These are phyloP conservation scores for Fusarium brevicatenulatum DNA, from an alignment of 2,329 filamentous ascomycete species.

Conservation along the genomic window DNA sequence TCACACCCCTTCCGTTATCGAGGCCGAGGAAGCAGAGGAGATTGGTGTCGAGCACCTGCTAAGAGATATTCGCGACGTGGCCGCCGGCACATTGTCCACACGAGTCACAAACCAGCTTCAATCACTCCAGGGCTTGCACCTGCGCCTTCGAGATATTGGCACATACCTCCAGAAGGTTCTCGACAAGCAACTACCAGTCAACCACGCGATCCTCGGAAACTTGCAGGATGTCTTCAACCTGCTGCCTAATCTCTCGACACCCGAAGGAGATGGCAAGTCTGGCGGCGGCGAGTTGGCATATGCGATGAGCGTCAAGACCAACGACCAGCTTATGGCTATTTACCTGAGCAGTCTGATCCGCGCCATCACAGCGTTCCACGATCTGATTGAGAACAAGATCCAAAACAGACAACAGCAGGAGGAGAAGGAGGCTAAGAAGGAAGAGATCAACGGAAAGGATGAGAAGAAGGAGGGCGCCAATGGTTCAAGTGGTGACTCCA, in stretches of 20 bases:
- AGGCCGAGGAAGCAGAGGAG: conserved; percentile 98
- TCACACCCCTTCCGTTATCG: conserved; percentile 97
- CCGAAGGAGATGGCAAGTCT: conserved; percentile 71
- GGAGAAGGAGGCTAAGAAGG: conserved; percentile 90
- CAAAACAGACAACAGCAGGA: conserved; percentile 98
- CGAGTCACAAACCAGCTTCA: conserved; percentile 98
- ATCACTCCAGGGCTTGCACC: conserved; percentile 93
- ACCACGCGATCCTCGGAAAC: conserved; percentile 96
- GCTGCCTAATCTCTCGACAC: conserved; percentile 92
- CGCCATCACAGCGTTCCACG: conserved; percentile 98
- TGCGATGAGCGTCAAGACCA: conserved; percentile 98
- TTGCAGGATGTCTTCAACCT: conserved; percentile 99
- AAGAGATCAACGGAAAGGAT: conserved; percentile 69
- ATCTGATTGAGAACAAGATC: conserved; percentile 99
- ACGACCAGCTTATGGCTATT: conserved; percentile 98
- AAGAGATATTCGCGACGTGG: conserved; percentile 97
- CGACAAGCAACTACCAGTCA: conserved; percentile 90
- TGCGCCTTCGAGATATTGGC: conserved; percentile 94
- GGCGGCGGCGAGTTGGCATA: conserved; percentile 88
- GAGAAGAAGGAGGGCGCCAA: conserved; percentile 65
- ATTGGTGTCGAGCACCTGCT: conserved; percentile 98
- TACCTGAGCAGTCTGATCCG: conserved; percentile 94
- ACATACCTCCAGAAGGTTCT: conserved; percentile 96
- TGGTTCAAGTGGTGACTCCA: conserved; percentile 56
- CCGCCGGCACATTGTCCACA: conserved; percentile 94